phyloP scores from a whole-genome alignment of 345 rosid species.

The Brassica cretica region DNA sequence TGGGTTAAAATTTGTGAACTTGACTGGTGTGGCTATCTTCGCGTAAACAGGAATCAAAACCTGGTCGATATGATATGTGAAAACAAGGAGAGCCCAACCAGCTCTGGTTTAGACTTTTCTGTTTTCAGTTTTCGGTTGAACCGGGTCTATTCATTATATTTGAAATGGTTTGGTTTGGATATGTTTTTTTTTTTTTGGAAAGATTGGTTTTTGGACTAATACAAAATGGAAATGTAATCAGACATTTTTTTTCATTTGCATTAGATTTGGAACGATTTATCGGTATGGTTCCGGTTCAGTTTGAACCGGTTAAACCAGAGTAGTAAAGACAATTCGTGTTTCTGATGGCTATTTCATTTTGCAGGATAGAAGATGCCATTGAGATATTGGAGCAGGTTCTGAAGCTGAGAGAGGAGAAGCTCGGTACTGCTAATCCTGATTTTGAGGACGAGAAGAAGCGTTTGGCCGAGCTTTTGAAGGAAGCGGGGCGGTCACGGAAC shows the following conservation, averaged over 20 bases:
- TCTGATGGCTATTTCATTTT: constrained; percentile 28
- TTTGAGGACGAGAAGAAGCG: constrained; percentile 94
- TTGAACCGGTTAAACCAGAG: not conserved
- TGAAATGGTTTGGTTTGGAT: not conserved
- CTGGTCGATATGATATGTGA: not conserved
- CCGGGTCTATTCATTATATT: not conserved
- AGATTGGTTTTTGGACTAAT: not conserved
- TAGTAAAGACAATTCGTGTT: not conserved
- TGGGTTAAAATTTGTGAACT: not conserved
- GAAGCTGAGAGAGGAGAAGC: constrained; percentile 94
- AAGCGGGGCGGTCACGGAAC: constrained; percentile 88
- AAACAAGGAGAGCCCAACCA: not conserved
- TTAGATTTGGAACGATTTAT: not conserved
- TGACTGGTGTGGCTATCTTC: not conserved
- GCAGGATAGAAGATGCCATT: constrained; percentile 95
- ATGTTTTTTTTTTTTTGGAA: not conserved
- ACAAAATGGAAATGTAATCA: not conserved
- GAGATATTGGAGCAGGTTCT: constrained; percentile 89
- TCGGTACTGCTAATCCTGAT: constrained; percentile 96
- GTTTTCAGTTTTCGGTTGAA: not conserved
- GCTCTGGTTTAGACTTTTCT: not conserved
- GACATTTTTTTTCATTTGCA: not conserved
- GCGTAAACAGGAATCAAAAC: not conserved
- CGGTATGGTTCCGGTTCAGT: not conserved
- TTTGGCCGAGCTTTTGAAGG: constrained; percentile 91